phyloP scores from a whole-genome alignment of 1,284 basidiomycete species.

The Sparassis latifolia region DNA sequence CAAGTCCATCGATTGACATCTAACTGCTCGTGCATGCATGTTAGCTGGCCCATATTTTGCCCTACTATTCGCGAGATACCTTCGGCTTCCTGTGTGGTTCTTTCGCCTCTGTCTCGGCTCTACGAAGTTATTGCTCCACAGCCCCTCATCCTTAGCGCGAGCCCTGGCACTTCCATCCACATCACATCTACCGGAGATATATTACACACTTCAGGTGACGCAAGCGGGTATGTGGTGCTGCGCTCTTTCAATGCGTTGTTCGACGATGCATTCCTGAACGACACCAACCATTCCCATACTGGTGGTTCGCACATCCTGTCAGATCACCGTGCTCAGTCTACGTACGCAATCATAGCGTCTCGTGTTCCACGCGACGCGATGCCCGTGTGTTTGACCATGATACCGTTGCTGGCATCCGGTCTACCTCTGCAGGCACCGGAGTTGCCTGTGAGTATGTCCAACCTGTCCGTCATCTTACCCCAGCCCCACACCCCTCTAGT shows the following conservation, averaged over 20 bases:
- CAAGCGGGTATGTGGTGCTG: constrained; percentile 1
- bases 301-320: no score
- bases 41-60: constrained; percentile 15
- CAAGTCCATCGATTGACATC: no score
- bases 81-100: constrained; percentile 8
- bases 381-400: neutral
- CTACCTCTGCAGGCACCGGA: no score
- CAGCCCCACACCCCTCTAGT: no score
- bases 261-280: neutral
- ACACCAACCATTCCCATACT: no score
- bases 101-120: constrained; percentile 9
- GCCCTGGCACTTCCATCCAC: constrained; percentile 8
- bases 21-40: no score
- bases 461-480: no score
- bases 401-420: neutral
- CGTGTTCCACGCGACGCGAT: neutral
- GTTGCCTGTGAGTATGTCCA: no score
- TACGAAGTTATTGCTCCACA: constrained; percentile 6
- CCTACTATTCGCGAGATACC: neutral
- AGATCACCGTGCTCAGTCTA: no score
- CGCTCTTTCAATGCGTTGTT: constrained; percentile 6
- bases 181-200: constrained; percentile 9
- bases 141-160: constrained; percentile 10
- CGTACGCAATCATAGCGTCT: neutral
- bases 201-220: constrained; percentile 4